Base-by-base conservation (phyloP, 257 asterid genomes). In the Orobanche coerulescens region DNA sequence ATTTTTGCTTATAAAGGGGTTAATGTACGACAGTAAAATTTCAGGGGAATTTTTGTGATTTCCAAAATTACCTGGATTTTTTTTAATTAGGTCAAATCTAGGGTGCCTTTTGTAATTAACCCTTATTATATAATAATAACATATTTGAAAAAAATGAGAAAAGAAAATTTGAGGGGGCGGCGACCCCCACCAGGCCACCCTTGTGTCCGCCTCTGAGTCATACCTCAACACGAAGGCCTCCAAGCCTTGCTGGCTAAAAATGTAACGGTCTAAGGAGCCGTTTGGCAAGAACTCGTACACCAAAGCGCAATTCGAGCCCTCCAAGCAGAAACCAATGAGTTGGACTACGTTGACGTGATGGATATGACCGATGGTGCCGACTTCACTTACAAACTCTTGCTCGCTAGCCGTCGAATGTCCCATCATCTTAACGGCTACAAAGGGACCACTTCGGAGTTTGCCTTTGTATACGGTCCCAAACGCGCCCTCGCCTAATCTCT, bases 361-460 rank as follows among this genome's bases (percentile, higher is more conserved):
- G 42, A 82, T 82, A 10, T 79, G 73, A 1, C 88, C 88, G 14
- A 79, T 72, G 16, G 81, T 76, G 60, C 76, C 79, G 9, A 79
- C 85, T 61, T 82, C 85, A 39, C 74, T 82, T 39, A 79, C 76
- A 49, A 82, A 82, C 43, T 81, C 87, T 53, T 78, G 84, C 31
- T 75, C 80, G 15, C 50, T 69, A 11, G 75, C 44, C 26, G 59
- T 68, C 0, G 78, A 64, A 26, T 76, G 79, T 1, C 61, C 79
- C 77, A 78, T 65, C 51, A 82, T 64, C 67, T 82, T 82, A 13
- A 82, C 84, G 16, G 79, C 88, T 31, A 76, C 64, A 22, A 28
- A 61, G 0, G 71, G 76, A 5, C 85, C 83, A 16, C 88, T 76
- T 25, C 71, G 70, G 16, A 81, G 81, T 64, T 64, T 73, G 20